Evolutionary conservation across 2,329 filamentous ascomycete species (phyloP).

Genomic region (Cephalotrichum gorgonifer): DNA sequence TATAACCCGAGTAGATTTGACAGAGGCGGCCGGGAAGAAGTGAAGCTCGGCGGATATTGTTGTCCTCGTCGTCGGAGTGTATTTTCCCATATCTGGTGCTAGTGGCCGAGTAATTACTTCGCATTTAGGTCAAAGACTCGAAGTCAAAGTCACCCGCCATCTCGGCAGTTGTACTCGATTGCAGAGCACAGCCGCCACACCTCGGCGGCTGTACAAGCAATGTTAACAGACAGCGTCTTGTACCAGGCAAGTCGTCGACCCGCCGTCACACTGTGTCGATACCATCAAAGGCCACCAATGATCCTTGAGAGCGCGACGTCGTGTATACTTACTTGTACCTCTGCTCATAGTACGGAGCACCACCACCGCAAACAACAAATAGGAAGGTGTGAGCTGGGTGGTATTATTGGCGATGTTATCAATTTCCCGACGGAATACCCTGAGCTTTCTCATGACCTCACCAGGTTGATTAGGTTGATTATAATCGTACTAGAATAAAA

Average conservation of each 20-base stretch:
- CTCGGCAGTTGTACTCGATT: neutral
- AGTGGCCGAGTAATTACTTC: too few species aligned
- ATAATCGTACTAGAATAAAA: neutral
- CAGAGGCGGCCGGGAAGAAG: neutral
- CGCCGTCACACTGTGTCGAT: slow-evolving; percentile 1
- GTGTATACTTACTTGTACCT: too few species aligned
- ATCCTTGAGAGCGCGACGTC: too few species aligned
- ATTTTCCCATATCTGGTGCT: too few species aligned
- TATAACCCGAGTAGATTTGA: neutral
- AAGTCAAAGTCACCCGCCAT: too few species aligned
- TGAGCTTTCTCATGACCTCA: too few species aligned
- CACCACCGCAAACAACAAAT: neutral
- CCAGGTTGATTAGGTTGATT: too few species aligned
- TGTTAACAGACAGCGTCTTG: neutral
- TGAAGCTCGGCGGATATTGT: neutral
- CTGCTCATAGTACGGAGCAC: neutral
- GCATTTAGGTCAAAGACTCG: too few species aligned
- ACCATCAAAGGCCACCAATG: neutral
- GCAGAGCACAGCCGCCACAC: neutral
- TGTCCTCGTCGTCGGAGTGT: too few species aligned
- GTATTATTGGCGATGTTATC: neutral
- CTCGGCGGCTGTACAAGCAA: neutral
- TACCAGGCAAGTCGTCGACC: neutral
- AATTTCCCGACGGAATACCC: too few species aligned
- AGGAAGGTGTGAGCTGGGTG: slow-evolving; percentile 2